Evolutionary conservation across 768 basidiomycete genomes (phyloP).

Genomic region (Ephemerocybe angulata): DNA sequence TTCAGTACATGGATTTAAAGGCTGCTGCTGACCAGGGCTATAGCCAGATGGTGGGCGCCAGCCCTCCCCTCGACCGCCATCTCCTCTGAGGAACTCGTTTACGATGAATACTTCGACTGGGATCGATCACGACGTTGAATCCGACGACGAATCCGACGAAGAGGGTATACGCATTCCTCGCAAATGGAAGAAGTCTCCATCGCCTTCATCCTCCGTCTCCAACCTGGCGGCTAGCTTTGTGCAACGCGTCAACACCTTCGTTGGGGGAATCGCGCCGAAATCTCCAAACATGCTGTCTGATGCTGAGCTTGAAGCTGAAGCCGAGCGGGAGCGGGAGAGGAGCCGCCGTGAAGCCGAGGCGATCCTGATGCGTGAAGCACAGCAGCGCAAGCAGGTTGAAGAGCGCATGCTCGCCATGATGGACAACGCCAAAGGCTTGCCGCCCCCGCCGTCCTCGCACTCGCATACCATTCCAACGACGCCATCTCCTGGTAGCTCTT

Average conservation of each 20-base stretch:
- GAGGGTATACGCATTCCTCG: constrained; percentile 32
- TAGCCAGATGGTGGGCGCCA: constrained; percentile 39
- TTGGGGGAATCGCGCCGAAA: constrained; percentile 48
- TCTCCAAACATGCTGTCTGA: constrained; percentile 53
- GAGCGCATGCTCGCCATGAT: constrained; percentile 78
- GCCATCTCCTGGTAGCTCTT: constrained; percentile 62
- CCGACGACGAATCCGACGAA: constrained; percentile 40
- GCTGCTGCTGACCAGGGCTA: not conserved
- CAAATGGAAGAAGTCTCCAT: constrained; percentile 46
- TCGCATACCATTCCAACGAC: constrained; percentile 56
- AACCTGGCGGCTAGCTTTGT: constrained; percentile 72
- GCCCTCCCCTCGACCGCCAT: constrained; percentile 54
- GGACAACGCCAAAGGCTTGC: constrained; percentile 42
- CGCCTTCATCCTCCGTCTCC: constrained; percentile 67
- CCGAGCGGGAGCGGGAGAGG: constrained; percentile 69
- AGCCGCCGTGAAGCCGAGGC: constrained; percentile 75
- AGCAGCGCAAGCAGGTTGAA: constrained; percentile 64
- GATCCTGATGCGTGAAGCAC: constrained; percentile 68
- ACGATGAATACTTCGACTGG: constrained; percentile 56
- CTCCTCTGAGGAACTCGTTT: constrained; percentile 67
- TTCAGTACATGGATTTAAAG: not conserved
- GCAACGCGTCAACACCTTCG: constrained; percentile 67
- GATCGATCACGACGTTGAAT: constrained; percentile 46
- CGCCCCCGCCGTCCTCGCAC: constrained; percentile 61
- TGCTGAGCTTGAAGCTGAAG: constrained; percentile 79